These are phyloP conservation scores for Borealophlyctis nickersoniae DNA, from an alignment of 192 early-diverging fungal genomes.

Conservation along the genomic window DNA sequence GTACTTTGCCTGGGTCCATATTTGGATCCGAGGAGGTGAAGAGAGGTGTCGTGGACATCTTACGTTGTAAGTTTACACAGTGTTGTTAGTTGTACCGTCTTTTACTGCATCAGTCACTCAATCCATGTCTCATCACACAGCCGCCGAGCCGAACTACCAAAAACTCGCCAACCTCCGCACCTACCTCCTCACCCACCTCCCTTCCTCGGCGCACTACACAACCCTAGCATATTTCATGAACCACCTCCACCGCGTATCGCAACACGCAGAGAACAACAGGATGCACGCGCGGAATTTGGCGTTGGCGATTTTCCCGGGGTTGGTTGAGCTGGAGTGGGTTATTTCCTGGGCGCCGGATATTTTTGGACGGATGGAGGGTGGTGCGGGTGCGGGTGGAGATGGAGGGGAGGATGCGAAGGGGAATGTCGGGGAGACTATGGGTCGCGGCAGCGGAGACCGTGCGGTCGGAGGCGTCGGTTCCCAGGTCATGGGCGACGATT, in stretches of 20 bases:
- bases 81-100: background rate
- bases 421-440: too few species aligned
- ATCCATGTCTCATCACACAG: background rate
- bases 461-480: too few species aligned
- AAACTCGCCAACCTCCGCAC: background rate
- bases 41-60: too few species aligned
- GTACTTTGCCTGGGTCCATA: constrained; percentile 10
- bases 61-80: background rate
- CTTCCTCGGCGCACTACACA: constrained; percentile 21
- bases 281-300: constrained; percentile 34
- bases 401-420: too few species aligned
- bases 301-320: constrained; percentile 22
- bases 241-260: constrained; percentile 25
- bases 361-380: too few species aligned
- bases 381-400: too few species aligned
- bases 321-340: too few species aligned
- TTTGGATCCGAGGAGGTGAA: background rate
- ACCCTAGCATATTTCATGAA: constrained; percentile 24
- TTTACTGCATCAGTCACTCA: background rate
- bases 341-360: too few species aligned
- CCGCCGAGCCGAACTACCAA: background rate
- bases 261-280: constrained; percentile 12
- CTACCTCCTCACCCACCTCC: background rate
- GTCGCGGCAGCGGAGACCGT: too few species aligned
- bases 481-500: too few species aligned